Evolutionary conservation across 768 basidiomycete genomes (phyloP), one percentile per base, ranked within the genome.

Genomic region (Tephrocybe sp.): DNA sequence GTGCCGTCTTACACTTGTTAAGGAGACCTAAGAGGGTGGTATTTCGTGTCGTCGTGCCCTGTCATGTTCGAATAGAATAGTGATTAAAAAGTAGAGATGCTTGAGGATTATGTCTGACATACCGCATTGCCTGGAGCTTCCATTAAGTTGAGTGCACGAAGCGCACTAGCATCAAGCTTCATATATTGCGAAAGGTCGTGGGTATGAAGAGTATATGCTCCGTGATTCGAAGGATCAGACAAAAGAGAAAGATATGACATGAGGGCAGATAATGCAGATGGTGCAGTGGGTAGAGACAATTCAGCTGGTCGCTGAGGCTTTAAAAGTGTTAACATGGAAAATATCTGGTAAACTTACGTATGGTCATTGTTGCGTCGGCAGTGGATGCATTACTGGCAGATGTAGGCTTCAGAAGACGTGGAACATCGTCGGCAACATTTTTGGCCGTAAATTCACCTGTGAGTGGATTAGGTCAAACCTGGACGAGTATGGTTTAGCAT

Each of bases 1-100:
- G 97, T 0, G 91, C 84, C 0, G 97, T 98, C 70, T 97, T 97
- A 74, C 96, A 97, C 60, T 89, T 90, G 66, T 98, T 97, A 51
- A 99, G 70, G 7, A 97, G 72, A 0, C 94, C 94, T 48, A 94
- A 83, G 5, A 99, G 66, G 3, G 92, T 95, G 26, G 89, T 90
- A 56, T 89, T 94, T 62, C 90, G 87, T 47, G 83, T 84, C 1
- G 81, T 72, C 6, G 78, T 79, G 36, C 77, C 79, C 80, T 85
- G 26, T 1, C 5, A 12, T 9, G 11, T 22, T 12, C 9, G 9
- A 20, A 41, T 10, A 49, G 9, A 20, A 41, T 10, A 49, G 48
- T 40, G 42, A 62, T 43, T 45, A 10, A 1, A 19, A 19, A 11
- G 4, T 31, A 20, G 31, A 46, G 26, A 43, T 39, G 39, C 38